Conservation (phyloP, 1,284 basidiomycete species). For the Puccinia coronata region DNA sequence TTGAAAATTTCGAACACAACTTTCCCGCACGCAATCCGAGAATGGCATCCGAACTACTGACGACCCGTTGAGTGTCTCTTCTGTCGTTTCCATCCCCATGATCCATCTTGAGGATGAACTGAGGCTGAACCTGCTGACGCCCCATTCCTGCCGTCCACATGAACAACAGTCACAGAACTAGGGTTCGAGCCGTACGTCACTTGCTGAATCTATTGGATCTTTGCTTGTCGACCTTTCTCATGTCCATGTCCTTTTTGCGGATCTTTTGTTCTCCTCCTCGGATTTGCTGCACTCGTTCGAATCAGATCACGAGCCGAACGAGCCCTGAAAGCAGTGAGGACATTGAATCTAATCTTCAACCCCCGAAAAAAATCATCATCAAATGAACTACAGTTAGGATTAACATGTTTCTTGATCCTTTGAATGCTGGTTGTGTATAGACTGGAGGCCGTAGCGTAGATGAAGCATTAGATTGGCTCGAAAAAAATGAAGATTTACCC, state of each 20-base stretch:
- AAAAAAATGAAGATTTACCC: neutral
- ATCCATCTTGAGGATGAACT: too few relatives aligned
- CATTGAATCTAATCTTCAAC: too few relatives aligned
- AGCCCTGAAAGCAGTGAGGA: constrained; percentile 12
- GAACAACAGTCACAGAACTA: neutral
- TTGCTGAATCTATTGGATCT: neutral
- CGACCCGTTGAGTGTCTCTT: too few relatives aligned
- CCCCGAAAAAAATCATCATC: too few relatives aligned
- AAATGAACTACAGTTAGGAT: too few relatives aligned
- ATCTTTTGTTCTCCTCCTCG: neutral
- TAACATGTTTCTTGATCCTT: too few relatives aligned
- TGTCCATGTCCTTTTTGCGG: neutral
- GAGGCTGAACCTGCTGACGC: too few relatives aligned
- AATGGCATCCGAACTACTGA: constrained; percentile 10
- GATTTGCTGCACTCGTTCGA: neutral
- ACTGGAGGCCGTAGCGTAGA: constrained; percentile 23
- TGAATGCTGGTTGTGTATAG: neutral
- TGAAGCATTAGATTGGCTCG: constrained; percentile 34
- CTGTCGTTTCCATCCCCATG: too few relatives aligned
- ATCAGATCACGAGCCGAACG: neutral
- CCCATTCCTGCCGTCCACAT: too few relatives aligned
- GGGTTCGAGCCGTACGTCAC: constrained; percentile 10
- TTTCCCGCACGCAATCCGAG: too few relatives aligned
- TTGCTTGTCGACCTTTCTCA: neutral
- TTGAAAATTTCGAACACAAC: too few relatives aligned